phyloP scores from a whole-genome alignment of 768 basidiomycete genomes.

The Mrakia blollopis region DNA sequence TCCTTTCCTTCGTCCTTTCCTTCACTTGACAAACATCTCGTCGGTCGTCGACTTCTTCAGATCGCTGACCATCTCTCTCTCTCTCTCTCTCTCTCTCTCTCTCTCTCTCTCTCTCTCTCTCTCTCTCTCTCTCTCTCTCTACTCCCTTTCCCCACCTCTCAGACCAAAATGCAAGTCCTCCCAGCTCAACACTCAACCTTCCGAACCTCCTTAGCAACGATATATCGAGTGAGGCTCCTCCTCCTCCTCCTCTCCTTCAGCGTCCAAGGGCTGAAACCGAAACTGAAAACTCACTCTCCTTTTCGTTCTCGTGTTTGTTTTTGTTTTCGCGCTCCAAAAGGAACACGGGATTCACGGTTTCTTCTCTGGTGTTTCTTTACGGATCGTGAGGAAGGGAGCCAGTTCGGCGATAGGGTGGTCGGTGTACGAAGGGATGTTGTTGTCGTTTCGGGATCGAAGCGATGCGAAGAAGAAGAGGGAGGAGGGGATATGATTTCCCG shows the following conservation, averaged over 20 bases:
- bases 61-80: not conserved
- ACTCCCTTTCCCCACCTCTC: not conserved
- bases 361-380: slow-evolving; percentile 77
- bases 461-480: not conserved
- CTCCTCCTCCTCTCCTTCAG: slow-evolving; percentile 22
- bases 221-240: slow-evolving; percentile 70
- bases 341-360: slow-evolving; percentile 75
- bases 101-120: not conserved
- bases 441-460: slow-evolving; percentile 17
- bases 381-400: slow-evolving; percentile 76
- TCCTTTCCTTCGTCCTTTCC: not conserved
- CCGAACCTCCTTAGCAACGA: slow-evolving; percentile 57
- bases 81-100: not conserved
- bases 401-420: slow-evolving; percentile 91
- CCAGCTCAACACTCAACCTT: slow-evolving; percentile 72
- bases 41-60: not conserved
- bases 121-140: not conserved
- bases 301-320: not conserved
- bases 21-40: not conserved
- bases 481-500: slow-evolving; percentile 5
- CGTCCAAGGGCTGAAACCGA: not conserved
- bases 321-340: slow-evolving; percentile 45
- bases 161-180: slow-evolving; percentile 94
- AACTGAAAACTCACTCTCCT: not conserved
- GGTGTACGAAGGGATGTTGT: slow-evolving; percentile 60